Base-by-base conservation (phyloP, 179 eudicot genomes). In the Sideroxylon spinosum region DNA sequence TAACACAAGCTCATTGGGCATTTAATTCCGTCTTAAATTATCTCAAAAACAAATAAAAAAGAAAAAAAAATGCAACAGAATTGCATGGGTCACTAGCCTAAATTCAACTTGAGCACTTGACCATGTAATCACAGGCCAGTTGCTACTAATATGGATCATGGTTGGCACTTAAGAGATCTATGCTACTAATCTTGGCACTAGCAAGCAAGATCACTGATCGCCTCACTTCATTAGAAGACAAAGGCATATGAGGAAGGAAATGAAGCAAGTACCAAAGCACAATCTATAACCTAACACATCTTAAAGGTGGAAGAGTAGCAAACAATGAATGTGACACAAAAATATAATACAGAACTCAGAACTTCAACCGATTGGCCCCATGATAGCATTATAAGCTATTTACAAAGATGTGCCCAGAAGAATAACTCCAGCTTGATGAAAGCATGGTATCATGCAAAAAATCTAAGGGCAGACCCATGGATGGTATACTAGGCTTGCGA, bases 161-260 rank as follows among this genome's bases (percentile, higher is more conserved):
- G 44, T 37, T 37, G 44, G 44, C 44, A 37, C 44, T 37, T 37
- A 37, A 37, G 46, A 17, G n/a, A 25, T 52, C 7, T 3, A 14
- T 53, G 4, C 44, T 61, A 50, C 12, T 26, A 19, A 7, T 71
- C 53, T 49, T 22, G 74, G 74, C 59, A 13, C 16, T 49, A 23
- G 32, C 32, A 70, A 46, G 56, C 29, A 50, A 49, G 56, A 22
- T 7, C 37, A 23, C 22, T 14, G 9, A 14, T 52, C 25, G 22
- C 14, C 28, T 71, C 44, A 50, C 13, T 50, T 56, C 23, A 17
- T 50, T 25, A 32, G 22, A 28, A 71, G 59, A 49, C 44, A 71
- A 71, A 71, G 23, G n/a, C 61, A 25, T 1, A 49, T 25, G 73
- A 69, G 17, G 49, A 71, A 71, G 61, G 61, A n/a, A 56, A 52